Percentiles rank a stretch among this genome's conserved stretches.
Evolutionary conservation across 2,329 filamentous ascomycete genomes (phyloP).

Genomic region (Calycina herbarum): DNA sequence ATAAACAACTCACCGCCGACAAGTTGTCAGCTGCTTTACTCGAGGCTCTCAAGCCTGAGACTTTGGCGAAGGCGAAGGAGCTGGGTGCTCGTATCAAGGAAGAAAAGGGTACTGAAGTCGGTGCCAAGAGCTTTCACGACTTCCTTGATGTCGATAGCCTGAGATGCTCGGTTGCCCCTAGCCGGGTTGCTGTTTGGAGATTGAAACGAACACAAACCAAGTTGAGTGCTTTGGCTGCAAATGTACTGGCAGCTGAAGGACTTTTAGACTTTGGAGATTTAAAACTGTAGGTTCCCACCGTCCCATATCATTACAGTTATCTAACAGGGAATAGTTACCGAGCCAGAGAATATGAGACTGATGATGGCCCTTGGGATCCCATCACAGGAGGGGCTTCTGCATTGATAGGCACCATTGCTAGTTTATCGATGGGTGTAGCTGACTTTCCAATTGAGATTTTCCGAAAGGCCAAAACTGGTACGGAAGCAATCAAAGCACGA

Average conservation of each 20-base stretch:
- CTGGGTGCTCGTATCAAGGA: slow-evolving; percentile 62
- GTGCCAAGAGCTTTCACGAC: slow-evolving; percentile 69
- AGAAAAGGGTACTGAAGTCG: slow-evolving; percentile 63
- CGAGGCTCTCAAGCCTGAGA: slow-evolving; percentile 60
- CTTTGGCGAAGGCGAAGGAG: slow-evolving; percentile 51
- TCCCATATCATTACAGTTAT: not conserved
- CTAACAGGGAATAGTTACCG: slow-evolving; percentile 44
- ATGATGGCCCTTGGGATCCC: slow-evolving; percentile 76
- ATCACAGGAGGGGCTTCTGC: slow-evolving; percentile 76
- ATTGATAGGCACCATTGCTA: slow-evolving; percentile 78
- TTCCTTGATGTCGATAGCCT: slow-evolving; percentile 66
- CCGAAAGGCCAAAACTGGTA: slow-evolving; percentile 39
- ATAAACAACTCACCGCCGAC: slow-evolving; percentile 65
- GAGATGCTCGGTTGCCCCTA: slow-evolving; percentile 68
- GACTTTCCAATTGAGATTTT: slow-evolving; percentile 66
- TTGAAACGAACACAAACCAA: slow-evolving; percentile 65
- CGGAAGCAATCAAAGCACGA: slow-evolving; percentile 18
- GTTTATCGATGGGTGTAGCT: slow-evolving; percentile 78
- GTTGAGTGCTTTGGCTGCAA: slow-evolving; percentile 72
- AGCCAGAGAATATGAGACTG: slow-evolving; percentile 69
- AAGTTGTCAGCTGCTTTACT: slow-evolving; percentile 65
- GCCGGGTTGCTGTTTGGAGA: slow-evolving; percentile 71
- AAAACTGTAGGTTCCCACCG: slow-evolving; percentile 60
- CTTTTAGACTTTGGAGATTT: slow-evolving; percentile 68
- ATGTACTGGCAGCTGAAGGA: slow-evolving; percentile 64